Percentiles rank a stretch among this genome's conserved stretches.
Conservation (phyloP, 306 rosid genomes). For the Pyrus communis region DNA sequence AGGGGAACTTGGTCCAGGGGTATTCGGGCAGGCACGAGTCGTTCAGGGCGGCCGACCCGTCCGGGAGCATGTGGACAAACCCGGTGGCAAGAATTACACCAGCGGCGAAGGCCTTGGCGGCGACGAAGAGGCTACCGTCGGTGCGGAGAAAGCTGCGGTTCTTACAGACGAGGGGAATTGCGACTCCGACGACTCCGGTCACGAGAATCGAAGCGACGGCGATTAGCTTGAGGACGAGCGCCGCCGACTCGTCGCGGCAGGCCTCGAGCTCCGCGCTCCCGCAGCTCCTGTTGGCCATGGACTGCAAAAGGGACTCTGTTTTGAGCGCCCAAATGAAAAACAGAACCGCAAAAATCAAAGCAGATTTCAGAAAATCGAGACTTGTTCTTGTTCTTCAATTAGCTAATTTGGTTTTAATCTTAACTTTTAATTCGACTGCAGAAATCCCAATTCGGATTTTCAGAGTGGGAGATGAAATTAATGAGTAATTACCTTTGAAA, state of each 20-base stretch:
- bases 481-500: constrained; percentile 39
- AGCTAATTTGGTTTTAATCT: neutral
- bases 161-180: constrained; percentile 60
- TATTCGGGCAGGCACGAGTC: constrained; percentile 54
- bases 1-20: constrained; percentile 89
- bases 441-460: neutral
- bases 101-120: constrained; percentile 85
- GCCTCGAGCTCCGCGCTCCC: constrained; percentile 30
- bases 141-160: constrained; percentile 53
- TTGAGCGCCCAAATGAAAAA: neutral
- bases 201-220: constrained; percentile 71
- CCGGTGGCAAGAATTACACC: constrained; percentile 93
- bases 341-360: constrained; percentile 15
- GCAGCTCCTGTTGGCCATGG: constrained; percentile 53
- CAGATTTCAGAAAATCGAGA: neutral
- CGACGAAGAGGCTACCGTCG: constrained; percentile 69
- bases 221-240: constrained; percentile 51
- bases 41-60: constrained; percentile 42
- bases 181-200: constrained; percentile 64
- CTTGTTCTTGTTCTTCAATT: neutral
- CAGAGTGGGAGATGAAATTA: neutral
- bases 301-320: constrained; percentile 32
- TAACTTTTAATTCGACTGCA: neutral
- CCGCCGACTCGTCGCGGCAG: constrained; percentile 66
- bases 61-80: constrained; percentile 85